Evolutionary conservation across 2,329 filamentous ascomycete species (phyloP), one percentile per base, ranked within the genome.

Genomic region (Ophiostoma tasmaniense): DNA sequence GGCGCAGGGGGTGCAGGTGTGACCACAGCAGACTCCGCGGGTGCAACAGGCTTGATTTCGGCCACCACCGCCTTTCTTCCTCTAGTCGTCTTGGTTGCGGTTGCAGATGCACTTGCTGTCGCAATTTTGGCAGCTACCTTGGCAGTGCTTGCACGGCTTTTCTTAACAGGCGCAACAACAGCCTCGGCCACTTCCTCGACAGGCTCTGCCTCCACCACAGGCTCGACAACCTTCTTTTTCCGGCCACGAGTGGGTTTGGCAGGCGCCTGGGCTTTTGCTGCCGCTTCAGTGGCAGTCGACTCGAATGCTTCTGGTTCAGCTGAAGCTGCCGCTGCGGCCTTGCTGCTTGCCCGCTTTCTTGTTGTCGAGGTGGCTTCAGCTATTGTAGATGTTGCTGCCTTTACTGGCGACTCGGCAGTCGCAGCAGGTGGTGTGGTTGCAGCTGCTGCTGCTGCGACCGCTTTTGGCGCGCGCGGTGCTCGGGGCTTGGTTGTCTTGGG

Each of bases 291-390:
- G 3, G 50, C 14, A n/a, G n/a, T 17, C 7, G 42, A 17, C 25
- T 55, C 10, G n/a, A 22, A 2, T 8, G 42, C 42, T 55, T 10
- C 50, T 22, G 22, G 8, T 25, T 7, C 13, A 11, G 50, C 3
- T 55, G 50, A 5, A 25, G 50, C 37, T 45, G 7, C 69, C 30
- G 30, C 52, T 14, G 69, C 64, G 35, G 66, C 70, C 67, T 72
- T 73, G 13, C 68, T 73, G 69, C 68, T 71, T n/a, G 70, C 67
- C 35, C 67, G 68, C 52, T 72, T 73, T 59, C 71, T 72, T 30
- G 72, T 52, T n/a, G 67, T 65, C 61, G 61, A 69, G 1, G 67
- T 59, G n/a, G 69, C 65, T 13, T 62, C n/a, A 7, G 71, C 68
- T 42, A 52, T 61, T 13, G 72, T 71, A 11, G 70, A 50, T 20